Evolutionary conservation across 768 basidiomycete genomes (phyloP), one percentile per base, ranked within the genome.

Genomic region (Nidularia sp.): DNA sequence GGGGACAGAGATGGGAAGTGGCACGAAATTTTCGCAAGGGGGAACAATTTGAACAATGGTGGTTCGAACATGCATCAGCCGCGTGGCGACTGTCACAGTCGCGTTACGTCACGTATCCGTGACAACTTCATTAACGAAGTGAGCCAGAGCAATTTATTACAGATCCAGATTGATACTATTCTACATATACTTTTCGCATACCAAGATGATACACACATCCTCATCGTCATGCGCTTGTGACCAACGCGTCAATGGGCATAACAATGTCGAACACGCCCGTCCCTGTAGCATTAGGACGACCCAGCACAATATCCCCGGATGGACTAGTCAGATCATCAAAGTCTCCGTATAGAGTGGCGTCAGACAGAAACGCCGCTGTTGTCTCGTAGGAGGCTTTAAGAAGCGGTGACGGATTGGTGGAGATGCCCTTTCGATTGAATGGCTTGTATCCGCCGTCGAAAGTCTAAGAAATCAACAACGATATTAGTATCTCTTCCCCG

Each of bases 371-470:
- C 1, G 86, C 78, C 1, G 88, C 90, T 0, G 96, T 98, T 3
- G 95, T 98, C 71, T 98, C 97, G 70, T 91, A 99, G 6, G 94
- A 97, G 1, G 97, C 97, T 68, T 98, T 98, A 50, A 98, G 82
- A 39, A 98, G 78, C 6, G 96, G 93, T n/a, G 95, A 98, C 25
- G 93, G 85, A 68, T 92, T 93, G 44, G 87, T 83, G 22, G 91
- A 87, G 53, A 99, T 89, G 49, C 97, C 97, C 57, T 88, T 92
- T 44, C 97, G 88, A 70, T 98, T 99, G 75, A 98, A 99, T 2
- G 97, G 93, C 70, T 92, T 96, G 77, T 95, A 99, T 31, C 89
- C 93, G 32, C 97, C 97, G 51, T 98, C 95, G 66, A 93, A 98
- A 0, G 97, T 98, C 96, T 98, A 49, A 52, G 48, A 18, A n/a